Percentiles rank a stretch among this genome's conserved stretches.
These are phyloP conservation scores for Tylopilus cervinicoccineus DNA, from an alignment of 768 basidiomycete genomes.

Conservation along the genomic window DNA sequence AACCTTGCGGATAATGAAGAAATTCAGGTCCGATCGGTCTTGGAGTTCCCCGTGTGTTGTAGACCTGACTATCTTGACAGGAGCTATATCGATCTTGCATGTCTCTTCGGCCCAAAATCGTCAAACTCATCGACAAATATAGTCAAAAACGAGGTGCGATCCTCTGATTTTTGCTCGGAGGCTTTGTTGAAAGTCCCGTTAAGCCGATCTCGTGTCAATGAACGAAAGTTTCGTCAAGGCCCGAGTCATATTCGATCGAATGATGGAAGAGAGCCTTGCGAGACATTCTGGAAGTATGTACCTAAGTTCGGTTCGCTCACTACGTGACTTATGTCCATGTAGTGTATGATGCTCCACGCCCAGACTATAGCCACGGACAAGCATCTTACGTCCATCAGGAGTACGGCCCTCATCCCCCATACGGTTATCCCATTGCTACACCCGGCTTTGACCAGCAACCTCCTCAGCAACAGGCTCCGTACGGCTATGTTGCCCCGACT, in stretches of 20 bases:
- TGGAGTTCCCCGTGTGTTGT: not conserved
- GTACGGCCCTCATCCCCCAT: constrained; percentile 38
- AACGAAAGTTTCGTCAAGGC: constrained; percentile 92
- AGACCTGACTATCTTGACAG: constrained; percentile 35
- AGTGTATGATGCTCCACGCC: constrained; percentile 52
- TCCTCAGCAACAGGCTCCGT: constrained; percentile 31
- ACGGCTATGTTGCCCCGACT: constrained; percentile 21
- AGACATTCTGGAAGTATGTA: constrained; percentile 60
- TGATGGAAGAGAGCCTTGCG: constrained; percentile 89
- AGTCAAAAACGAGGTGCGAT: constrained; percentile 78
- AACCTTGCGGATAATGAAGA: constrained; percentile 90
- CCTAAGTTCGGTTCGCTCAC: not conserved
- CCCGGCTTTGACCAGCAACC: constrained; percentile 41
- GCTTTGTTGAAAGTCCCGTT: not conserved
- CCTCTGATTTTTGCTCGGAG: not conserved
- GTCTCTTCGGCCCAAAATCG: constrained; percentile 89
- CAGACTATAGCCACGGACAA: constrained; percentile 26
- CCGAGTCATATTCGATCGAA: constrained; percentile 82
- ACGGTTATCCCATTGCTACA: constrained; percentile 40
- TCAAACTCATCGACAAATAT: constrained; percentile 95
- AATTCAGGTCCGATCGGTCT: constrained; percentile 56
- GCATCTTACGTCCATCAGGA: constrained; percentile 29
- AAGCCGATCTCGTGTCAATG: constrained; percentile 92
- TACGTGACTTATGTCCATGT: constrained; percentile 6
- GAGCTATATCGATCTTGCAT: constrained; percentile 90